phyloP scores from a whole-genome alignment of 1,139 yeast genomes.

The Sugiyamaella pinicola region DNA sequence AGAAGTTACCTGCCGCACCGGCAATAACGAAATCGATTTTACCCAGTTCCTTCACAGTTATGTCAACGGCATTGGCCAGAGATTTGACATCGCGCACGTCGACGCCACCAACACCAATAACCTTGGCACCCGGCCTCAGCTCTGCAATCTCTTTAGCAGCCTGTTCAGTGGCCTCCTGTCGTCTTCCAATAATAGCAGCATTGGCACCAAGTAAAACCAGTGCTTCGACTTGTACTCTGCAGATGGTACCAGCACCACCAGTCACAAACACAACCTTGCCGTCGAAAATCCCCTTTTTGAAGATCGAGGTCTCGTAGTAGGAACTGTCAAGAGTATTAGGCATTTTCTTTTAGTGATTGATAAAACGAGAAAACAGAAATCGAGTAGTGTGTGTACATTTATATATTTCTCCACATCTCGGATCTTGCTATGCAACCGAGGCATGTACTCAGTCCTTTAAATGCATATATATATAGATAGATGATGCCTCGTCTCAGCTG shows the following conservation, averaged over 20 bases:
- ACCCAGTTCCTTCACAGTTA: slow-evolving; percentile 67
- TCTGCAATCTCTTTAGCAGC: slow-evolving; percentile 67
- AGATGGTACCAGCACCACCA: slow-evolving; percentile 94
- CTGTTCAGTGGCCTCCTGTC: slow-evolving; percentile 58
- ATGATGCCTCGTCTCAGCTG: neutral
- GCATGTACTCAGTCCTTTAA: neutral
- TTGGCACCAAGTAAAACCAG: slow-evolving; percentile 81
- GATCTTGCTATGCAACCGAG: neutral
- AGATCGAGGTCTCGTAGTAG: slow-evolving; percentile 38
- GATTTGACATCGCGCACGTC: slow-evolving; percentile 74
- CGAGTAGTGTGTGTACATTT: neutral
- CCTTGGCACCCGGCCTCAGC: slow-evolving; percentile 62
- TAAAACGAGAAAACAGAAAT: neutral
- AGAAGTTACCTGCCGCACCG: slow-evolving; percentile 94
- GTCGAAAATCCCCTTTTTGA: slow-evolving; percentile 66
- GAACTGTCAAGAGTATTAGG: slow-evolving; percentile 28
- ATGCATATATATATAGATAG: neutral
- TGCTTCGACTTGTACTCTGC: slow-evolving; percentile 85
- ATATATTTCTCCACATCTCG: neutral
- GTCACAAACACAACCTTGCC: slow-evolving; percentile 89
- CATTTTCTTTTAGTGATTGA: slow-evolving; percentile 19
- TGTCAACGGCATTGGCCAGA: slow-evolving; percentile 64
- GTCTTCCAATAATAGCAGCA: slow-evolving; percentile 83
- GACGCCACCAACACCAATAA: slow-evolving; percentile 64
- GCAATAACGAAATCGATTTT: slow-evolving; percentile 82